phyloP scores from a whole-genome alignment of 805 yeast species.

The Cephaloascus fragrans region DNA sequence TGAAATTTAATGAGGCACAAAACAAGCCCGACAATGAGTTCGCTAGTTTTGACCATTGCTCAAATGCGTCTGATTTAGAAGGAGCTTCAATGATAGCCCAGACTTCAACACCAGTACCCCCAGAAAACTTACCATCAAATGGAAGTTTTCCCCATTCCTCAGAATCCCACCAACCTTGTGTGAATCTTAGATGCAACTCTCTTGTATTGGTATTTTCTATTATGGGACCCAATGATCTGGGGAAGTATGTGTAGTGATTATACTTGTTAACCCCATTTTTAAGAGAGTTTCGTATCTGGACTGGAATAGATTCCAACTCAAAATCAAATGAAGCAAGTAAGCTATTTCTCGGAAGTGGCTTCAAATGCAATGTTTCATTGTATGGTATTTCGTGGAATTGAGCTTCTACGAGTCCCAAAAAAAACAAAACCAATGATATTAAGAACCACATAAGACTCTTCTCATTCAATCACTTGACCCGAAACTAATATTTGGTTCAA shows the following conservation, averaged over 20 bases:
- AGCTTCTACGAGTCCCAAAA: neutral
- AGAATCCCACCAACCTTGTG: slow-evolving; percentile 94
- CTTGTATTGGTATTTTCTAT: slow-evolving; percentile 55
- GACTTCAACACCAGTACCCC: slow-evolving; percentile 93
- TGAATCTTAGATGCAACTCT: slow-evolving; percentile 75
- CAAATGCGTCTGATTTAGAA: slow-evolving; percentile 40
- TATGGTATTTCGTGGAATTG: slow-evolving; percentile 27
- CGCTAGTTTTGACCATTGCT: slow-evolving; percentile 62
- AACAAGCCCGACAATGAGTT: slow-evolving; percentile 82
- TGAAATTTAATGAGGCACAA: slow-evolving; percentile 89
- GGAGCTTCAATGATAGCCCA: slow-evolving; percentile 78
- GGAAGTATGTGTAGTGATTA: slow-evolving; percentile 60
- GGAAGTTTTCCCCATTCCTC: slow-evolving; percentile 83
- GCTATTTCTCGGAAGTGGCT: slow-evolving; percentile 67
- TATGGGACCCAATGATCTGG: slow-evolving; percentile 73
- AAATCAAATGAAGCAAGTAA: slow-evolving; percentile 66
- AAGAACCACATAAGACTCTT: neutral
- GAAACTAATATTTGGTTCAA: neutral
- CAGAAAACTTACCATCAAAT: slow-evolving; percentile 56
- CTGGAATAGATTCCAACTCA: slow-evolving; percentile 44
- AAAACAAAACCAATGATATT: neutral
- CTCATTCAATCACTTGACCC: neutral
- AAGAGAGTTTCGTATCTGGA: slow-evolving; percentile 1
- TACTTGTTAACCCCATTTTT: slow-evolving; percentile 4
- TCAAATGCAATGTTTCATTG: slow-evolving; percentile 50